Base-by-base conservation (phyloP, 495 filamentous ascomycete genomes). In the Trichoderma parareesei region DNA sequence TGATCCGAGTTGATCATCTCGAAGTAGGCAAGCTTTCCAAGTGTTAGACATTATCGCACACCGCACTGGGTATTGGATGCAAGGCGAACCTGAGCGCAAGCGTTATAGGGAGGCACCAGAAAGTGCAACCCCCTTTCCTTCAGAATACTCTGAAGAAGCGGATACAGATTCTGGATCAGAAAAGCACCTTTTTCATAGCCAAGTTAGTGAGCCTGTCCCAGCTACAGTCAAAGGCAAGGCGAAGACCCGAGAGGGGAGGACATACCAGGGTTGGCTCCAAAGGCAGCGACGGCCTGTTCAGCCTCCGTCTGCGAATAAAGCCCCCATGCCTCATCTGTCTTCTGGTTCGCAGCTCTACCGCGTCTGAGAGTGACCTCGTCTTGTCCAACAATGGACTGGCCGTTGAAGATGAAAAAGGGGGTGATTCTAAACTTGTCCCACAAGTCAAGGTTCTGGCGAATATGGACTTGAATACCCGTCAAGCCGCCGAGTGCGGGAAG, bases 331-430 rank as follows among this genome's bases (percentile, higher is more conserved):
- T 74, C 66, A 57, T 83, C 76, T 10, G 79, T 78, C 67, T 85
- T 82, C 61, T 74, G 65, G 62, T 78, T 78, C 44, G 83, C 80
- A 64, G 76, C 80, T 41, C 82, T 76, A 10, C 76, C 79, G 10
- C 71, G 74, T 64, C 71, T 71, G 14, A 79, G 71, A 10, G 75
- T 68, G 37, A 80, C 71, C 27, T 82, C 83, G 66, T 93, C 87
- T 66, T 87, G 85, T 66, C 87, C 89, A 57, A 84, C 85, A 66
- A 89, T 83, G 14, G 90, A 84, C 63, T 96, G 81, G 41, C 95
- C 95, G 73, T 90, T 88, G 76, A 99, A 98, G 60, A 98, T 84
- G 70, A 98, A 98, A 60, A 93, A 72, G 42, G 87, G 90, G 38
- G 74, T 84, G 55, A 92, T 87, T 63, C 81, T 73, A 76, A 84